Evolutionary conservation across 176 grass and related monocot species (phyloP).

Genomic region (Carex scoparia): DNA sequence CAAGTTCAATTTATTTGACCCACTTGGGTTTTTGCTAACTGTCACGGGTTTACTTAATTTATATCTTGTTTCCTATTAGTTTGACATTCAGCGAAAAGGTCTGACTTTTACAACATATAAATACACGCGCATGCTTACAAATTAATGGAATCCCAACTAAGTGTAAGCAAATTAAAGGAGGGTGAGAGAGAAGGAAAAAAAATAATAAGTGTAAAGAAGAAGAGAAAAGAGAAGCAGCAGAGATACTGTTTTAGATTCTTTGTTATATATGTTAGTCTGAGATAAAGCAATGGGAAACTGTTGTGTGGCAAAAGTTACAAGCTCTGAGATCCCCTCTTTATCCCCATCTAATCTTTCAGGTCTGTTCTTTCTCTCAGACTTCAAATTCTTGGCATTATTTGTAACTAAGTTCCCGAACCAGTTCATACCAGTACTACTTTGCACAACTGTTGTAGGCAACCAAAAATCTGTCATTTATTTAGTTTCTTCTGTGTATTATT

Average conservation of each 20-base stretch:
- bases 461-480: not conserved
- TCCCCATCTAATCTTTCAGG: slow-evolving; percentile 11
- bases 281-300: slow-evolving; percentile 19
- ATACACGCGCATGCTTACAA: not conserved
- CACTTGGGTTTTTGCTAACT: not conserved
- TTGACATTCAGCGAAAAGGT: not conserved
- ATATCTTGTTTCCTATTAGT: not conserved
- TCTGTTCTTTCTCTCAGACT: slow-evolving; percentile 6
- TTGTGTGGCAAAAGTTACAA: not conserved
- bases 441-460: not conserved
- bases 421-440: not conserved
- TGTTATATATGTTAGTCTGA: not conserved
- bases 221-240: not conserved
- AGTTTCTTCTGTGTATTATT: not conserved
- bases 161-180: not conserved
- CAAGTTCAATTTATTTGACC: not conserved
- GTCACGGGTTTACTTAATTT: not conserved
- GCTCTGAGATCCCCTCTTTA: not conserved
- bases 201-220: not conserved
- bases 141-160: not conserved
- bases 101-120: not conserved
- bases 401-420: not conserved
- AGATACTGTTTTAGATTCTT: not conserved
- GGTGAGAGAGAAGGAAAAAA: not conserved
- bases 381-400: not conserved